These are phyloP conservation scores for Kwoniella dejecticola DNA, from an alignment of 768 basidiomycete genomes.

Conservation along the genomic window DNA sequence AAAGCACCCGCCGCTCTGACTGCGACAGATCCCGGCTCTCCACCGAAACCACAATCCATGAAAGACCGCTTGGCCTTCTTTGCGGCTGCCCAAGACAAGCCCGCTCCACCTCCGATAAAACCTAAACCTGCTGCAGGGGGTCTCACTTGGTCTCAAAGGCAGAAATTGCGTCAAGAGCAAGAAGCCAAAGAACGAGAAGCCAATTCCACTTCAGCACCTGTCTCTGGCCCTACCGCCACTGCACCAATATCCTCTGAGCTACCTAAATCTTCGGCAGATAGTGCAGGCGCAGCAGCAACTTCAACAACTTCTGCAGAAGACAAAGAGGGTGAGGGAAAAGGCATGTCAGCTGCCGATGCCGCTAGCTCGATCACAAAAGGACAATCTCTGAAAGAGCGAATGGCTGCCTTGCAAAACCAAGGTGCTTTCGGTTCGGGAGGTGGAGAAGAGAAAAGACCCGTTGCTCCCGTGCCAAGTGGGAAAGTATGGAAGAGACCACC, in stretches of 20 bases:
- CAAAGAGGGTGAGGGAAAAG: slow-evolving; percentile 22
- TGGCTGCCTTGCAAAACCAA: slow-evolving; percentile 87
- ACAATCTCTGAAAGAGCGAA: slow-evolving; percentile 84
- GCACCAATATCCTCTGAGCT: too few species aligned
- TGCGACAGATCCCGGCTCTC: slow-evolving; percentile 9
- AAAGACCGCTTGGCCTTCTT: slow-evolving; percentile 55
- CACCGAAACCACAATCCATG: slow-evolving; percentile 39
- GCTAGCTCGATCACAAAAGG: slow-evolving; percentile 76
- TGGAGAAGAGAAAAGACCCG: slow-evolving; percentile 59
- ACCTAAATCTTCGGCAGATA: slow-evolving; percentile 19
- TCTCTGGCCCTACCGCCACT: slow-evolving; percentile 16
- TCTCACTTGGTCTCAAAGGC: slow-evolving; percentile 53
- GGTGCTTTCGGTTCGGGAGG: slow-evolving; percentile 68
- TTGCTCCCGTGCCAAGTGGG: slow-evolving; percentile 67
- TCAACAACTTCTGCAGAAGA: slow-evolving; percentile 7
- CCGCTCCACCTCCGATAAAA: slow-evolving; percentile 51
- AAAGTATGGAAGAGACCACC: slow-evolving; percentile 78
- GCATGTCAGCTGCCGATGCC: slow-evolving; percentile 71
- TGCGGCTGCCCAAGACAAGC: slow-evolving; percentile 42
- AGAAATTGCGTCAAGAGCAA: slow-evolving; percentile 50
- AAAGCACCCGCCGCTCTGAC: not conserved
- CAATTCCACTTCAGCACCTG: slow-evolving; percentile 6
- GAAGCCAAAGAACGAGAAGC: slow-evolving; percentile 45
- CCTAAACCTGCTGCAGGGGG: slow-evolving; percentile 51
- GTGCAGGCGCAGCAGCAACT: not conserved